Base-by-base conservation (phyloP, 495 filamentous ascomycete genomes). In the Trichocladium uniseriatum region DNA sequence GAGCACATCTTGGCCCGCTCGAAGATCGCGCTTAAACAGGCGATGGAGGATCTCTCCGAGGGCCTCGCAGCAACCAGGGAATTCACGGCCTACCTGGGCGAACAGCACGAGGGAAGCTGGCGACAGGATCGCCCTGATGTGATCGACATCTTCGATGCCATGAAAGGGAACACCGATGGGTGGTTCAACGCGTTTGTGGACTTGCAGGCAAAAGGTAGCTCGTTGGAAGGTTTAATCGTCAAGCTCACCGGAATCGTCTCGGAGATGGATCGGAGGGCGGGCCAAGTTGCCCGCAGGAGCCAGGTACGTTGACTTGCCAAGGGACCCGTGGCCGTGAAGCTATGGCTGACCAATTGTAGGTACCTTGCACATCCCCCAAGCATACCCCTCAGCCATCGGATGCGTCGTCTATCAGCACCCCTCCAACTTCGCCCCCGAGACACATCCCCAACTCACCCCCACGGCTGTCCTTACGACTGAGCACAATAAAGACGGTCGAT, bases 1-100 rank as follows among this genome's bases (percentile, higher is more conserved):
- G 87, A 95, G 58, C 83, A 89, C 65, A 87, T 95, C 51, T 79
- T 94, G 51, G 78, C 79, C 40, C 76, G 89, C 39, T 94, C 90
- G 18, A 79, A 81, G 2, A 63, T 71, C 8, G 77, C 84, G 11
- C 82, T 95, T 64, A 79, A 85, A 22, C 85, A 87, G 55, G 74
- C 81, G 2, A 66, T 90, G 18, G 75, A 82, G 54, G 94, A 98
- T 64, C 75, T 94, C 19, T 66, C 75, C 37, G 85, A 90, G 52
- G 89, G 87, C 5, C 70, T 89, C 32, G 77, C 80, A 49, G 86
- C 87, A 2, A 87, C 84, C 36, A 77, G 79, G 39, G 84, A 85
- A 44, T 79, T 96, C 19, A 81, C 81, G 50, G 74, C 78, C 43
- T 96, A 95, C 61, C 67, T 98, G 35, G 69, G 72, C 2, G 67